Conservation (phyloP, 441 rosid genomes). For the Hypseocharis bilobata region DNA sequence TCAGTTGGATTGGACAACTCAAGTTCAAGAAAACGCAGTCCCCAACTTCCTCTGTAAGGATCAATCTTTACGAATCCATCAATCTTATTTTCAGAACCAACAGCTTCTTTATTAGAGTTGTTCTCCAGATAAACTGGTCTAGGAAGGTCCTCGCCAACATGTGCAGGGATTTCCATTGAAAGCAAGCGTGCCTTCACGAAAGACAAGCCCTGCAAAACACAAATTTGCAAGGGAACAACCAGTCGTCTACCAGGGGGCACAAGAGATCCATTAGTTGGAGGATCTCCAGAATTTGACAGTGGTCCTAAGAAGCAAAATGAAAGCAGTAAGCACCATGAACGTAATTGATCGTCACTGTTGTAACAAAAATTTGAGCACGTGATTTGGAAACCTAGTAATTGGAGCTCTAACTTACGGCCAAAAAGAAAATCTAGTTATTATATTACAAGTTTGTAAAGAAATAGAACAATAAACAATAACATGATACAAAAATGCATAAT, state of each 20-base stretch:
- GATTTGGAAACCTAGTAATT: neutral
- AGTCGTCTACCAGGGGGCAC: slow-evolving; percentile 82
- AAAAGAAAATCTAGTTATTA: neutral
- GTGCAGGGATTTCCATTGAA: slow-evolving; percentile 95
- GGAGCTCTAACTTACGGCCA: neutral
- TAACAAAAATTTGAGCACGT: neutral
- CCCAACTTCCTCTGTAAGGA: slow-evolving; percentile 98
- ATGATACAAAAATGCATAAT: too few relatives aligned
- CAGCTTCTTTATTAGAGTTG: slow-evolving; percentile 32
- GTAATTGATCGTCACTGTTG: neutral
- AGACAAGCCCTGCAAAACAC: slow-evolving; percentile 82
- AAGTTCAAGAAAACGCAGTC: slow-evolving; percentile 81
- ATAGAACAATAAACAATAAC: neutral
- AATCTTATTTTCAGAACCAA: slow-evolving; percentile 42
- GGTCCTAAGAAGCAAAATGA: slow-evolving; percentile 48
- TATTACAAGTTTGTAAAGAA: neutral
- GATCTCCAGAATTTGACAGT: slow-evolving; percentile 39
- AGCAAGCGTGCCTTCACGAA: slow-evolving; percentile 87
- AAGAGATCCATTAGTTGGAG: slow-evolving; percentile 34
- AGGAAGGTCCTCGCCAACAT: slow-evolving; percentile 56
- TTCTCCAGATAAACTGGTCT: slow-evolving; percentile 26
- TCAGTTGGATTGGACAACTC: slow-evolving; percentile 91
- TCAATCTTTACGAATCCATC: slow-evolving; percentile 77
- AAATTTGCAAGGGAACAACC: slow-evolving; percentile 73
- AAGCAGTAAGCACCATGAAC: slow-evolving; percentile 14